Conservation (phyloP, 129 eudicot species). For the Calendula officinalis region DNA sequence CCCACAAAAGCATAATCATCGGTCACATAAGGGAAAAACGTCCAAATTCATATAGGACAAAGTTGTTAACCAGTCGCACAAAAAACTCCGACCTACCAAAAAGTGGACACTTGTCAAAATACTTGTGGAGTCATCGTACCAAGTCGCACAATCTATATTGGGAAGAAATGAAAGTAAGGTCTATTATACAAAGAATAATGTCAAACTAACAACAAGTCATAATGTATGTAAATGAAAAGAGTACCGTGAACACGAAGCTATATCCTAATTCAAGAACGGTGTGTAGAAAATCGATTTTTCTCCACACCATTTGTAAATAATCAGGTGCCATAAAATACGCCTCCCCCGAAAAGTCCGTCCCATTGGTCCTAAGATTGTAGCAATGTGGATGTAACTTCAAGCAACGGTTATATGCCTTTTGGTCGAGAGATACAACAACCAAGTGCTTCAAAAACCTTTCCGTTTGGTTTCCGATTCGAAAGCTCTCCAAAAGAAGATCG, state of each 20-base stretch:
- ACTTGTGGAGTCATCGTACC: too few species aligned
- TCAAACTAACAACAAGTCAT: too few species aligned
- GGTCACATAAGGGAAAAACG: too few species aligned
- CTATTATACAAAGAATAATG: too few species aligned
- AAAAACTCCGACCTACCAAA: too few species aligned
- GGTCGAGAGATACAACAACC: constrained; percentile 42
- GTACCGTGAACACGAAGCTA: constrained; percentile 57
- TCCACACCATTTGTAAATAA: constrained; percentile 55
- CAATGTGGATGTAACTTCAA: constrained; percentile 38
- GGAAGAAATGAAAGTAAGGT: too few species aligned
- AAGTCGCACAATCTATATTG: too few species aligned
- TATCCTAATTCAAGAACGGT: constrained; percentile 47
- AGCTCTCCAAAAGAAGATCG: constrained; percentile 50
- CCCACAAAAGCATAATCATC: too few species aligned
- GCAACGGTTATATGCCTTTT: constrained; percentile 48
- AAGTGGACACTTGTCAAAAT: too few species aligned
- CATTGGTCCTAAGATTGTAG: constrained; percentile 29
- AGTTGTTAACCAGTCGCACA: too few species aligned
- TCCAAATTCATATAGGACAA: too few species aligned
- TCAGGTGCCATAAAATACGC: constrained; percentile 41
- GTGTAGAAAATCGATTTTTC: constrained; percentile 38
- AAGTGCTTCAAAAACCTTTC: constrained; percentile 35
- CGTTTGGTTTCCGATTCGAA: constrained; percentile 42
- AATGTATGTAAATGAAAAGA: too few species aligned
- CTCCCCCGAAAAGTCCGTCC: constrained; percentile 31